Evolutionary conservation across 2,329 filamentous ascomycete species (phyloP).

Genomic region (Thielaviopsis musarum): DNA sequence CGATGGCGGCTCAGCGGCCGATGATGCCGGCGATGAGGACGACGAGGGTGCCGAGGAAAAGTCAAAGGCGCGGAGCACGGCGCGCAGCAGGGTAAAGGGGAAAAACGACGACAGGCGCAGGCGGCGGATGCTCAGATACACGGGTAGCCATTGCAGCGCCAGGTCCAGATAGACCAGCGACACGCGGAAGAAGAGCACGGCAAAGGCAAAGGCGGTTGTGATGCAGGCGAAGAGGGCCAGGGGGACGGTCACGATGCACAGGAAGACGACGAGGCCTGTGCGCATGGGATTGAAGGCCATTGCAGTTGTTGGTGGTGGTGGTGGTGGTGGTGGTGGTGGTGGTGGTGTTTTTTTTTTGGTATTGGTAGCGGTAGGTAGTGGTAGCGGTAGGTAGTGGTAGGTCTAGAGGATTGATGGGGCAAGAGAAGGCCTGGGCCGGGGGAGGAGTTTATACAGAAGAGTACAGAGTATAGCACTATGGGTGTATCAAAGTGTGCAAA

Average conservation of each 20-base stretch:
- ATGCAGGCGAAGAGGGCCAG: conserved; percentile 45
- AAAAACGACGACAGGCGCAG: conserved; percentile 22
- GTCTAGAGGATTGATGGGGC: too few species aligned
- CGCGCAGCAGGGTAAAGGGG: conserved; percentile 1
- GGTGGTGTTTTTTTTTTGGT: not conserved
- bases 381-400: too few species aligned
- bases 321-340: not conserved
- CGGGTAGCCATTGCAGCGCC: conserved; percentile 37
- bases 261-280: conserved; percentile 41
- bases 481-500: too few species aligned
- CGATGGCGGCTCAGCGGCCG: conserved; percentile 9
- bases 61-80: conserved; percentile 7
- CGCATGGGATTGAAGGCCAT: conserved; percentile 41
- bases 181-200: conserved; percentile 42
- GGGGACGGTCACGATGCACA: conserved; percentile 45
- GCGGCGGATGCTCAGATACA: conserved; percentile 25
- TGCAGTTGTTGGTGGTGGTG: conserved; percentile 4
- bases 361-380: too few species aligned
- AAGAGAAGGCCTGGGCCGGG: not conserved
- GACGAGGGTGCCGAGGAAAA: conserved; percentile 6
- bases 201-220: conserved; percentile 45
- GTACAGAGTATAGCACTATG: too few species aligned
- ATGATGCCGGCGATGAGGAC: conserved; percentile 14
- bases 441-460: too few species aligned
- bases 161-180: conserved; percentile 48